Evolutionary conservation across 192 early-diverging fungal species (phyloP).

Genomic region (Dissophora globulifera): DNA sequence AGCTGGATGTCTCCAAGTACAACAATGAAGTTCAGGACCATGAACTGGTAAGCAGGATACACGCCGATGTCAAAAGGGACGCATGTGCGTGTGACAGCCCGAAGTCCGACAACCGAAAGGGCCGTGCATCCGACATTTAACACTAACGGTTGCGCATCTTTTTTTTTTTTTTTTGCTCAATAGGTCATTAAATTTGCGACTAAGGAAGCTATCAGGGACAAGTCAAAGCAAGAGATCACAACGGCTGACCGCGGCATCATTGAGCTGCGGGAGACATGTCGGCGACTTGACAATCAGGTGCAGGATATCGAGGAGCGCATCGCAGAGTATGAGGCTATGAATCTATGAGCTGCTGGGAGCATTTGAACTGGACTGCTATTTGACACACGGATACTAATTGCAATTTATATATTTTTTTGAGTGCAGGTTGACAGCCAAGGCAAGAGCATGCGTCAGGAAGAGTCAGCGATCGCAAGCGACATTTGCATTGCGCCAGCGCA

Average conservation of each 20-base stretch:
- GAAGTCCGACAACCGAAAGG: neutral
- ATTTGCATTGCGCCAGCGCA: slow-evolving; percentile 65
- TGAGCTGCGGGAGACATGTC: slow-evolving; percentile 60
- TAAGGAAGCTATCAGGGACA: slow-evolving; percentile 31
- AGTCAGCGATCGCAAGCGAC: slow-evolving; percentile 65
- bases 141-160: neutral
- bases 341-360: slow-evolving; percentile 2
- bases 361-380: no score
- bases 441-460: slow-evolving; percentile 50
- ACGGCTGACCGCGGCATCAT: slow-evolving; percentile 68
- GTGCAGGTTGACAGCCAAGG: slow-evolving; percentile 49
- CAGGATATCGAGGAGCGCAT: slow-evolving; percentile 67
- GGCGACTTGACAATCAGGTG: slow-evolving; percentile 64
- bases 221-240: slow-evolving; percentile 57
- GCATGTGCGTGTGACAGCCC: no score
- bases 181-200: slow-evolving; percentile 50
- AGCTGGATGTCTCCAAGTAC: slow-evolving; percentile 14
- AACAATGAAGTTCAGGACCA: slow-evolving; percentile 37
- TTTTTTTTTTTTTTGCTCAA: neutral
- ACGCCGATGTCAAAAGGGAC: no score
- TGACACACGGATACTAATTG: no score
- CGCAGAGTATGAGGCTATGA: slow-evolving; percentile 58
- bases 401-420: no score
- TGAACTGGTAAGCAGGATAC: slow-evolving; percentile 38
- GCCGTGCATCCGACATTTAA: neutral